A percentile compares a stretch with the other conserved stretches of the same genome.
These are phyloP conservation scores for Salix purpurea DNA, from an alignment of 345 rosid genomes.

Conservation along the genomic window DNA sequence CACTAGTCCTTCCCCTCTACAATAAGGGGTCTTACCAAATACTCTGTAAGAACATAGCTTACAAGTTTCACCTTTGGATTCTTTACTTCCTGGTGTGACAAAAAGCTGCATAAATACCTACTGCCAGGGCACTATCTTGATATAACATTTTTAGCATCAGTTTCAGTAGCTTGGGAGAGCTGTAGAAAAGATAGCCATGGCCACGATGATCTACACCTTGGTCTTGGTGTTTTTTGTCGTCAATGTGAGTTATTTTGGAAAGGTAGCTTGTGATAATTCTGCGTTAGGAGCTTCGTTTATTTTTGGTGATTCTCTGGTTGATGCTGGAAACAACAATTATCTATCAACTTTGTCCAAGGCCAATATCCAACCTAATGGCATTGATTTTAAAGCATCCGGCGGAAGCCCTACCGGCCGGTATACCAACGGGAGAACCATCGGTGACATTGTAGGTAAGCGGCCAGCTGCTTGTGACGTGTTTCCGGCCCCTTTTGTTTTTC, in stretches of 20 bases:
- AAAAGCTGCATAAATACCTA: conserved; percentile 7
- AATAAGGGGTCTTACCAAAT: conserved; percentile 40
- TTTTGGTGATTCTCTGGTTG: conserved; percentile 85
- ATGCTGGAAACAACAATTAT: conserved; percentile 86
- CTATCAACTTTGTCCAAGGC: conserved; percentile 76
- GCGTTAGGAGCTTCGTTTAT: conserved; percentile 58
- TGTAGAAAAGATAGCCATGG: conserved; percentile 13
- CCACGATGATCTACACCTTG: conserved; percentile 2
- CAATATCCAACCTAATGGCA: conserved; percentile 75
- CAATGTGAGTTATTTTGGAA: neutral
- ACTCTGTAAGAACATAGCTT: conserved; percentile 8
- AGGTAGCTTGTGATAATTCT: conserved; percentile 18
- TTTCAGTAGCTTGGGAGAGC: neutral
- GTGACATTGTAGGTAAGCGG: conserved; percentile 62
- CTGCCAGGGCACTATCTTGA: neutral
- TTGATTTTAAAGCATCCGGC: conserved; percentile 64
- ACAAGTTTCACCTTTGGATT: conserved; percentile 34
- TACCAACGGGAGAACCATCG: conserved; percentile 87
- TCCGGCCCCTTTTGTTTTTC: no score
- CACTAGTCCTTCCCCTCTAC: neutral
- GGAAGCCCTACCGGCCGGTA: conserved; percentile 89
- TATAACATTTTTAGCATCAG: neutral
- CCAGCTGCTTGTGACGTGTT: neutral
- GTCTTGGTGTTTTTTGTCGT: conserved; percentile 14
- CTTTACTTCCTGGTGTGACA: neutral